Conservation (phyloP, 2,329 filamentous ascomycete species). For the Xylaria digitata region DNA sequence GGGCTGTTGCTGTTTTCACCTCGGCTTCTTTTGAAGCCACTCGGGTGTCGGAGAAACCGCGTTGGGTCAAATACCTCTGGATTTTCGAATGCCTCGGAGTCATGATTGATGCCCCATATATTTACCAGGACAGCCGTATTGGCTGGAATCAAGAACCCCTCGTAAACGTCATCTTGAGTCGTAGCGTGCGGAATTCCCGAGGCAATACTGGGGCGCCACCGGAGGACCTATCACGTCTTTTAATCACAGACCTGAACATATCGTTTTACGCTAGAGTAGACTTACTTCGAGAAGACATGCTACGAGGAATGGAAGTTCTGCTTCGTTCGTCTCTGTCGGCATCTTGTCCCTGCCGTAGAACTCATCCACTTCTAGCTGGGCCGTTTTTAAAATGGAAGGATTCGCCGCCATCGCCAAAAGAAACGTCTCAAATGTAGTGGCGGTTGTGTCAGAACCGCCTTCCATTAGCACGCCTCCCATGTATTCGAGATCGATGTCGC, state of each 20-base stretch:
- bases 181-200: constrained; percentile 55
- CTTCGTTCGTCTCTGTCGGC: constrained; percentile 52
- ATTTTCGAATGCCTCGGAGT: constrained; percentile 34
- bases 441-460: constrained; percentile 58
- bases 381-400: constrained; percentile 55
- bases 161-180: constrained; percentile 56
- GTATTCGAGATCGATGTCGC: constrained; percentile 50
- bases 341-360: constrained; percentile 55
- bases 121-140: constrained; percentile 58
- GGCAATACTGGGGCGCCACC: constrained; percentile 39
- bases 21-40: constrained; percentile 26
- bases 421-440: constrained; percentile 55
- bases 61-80: constrained; percentile 38
- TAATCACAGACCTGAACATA: constrained; percentile 37
- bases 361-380: constrained; percentile 55
- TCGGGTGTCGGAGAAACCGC: constrained; percentile 35
- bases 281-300: constrained; percentile 57
- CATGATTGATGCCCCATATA: constrained; percentile 50
- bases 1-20: constrained; percentile 2
- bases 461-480: constrained; percentile 52
- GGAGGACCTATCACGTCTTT: constrained; percentile 35
- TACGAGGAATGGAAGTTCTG: constrained; percentile 56
- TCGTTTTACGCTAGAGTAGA: background rate
- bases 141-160: constrained; percentile 60
- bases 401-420: constrained; percentile 60